Percentiles rank a stretch among this genome's conserved stretches.
These are phyloP conservation scores for Penstemon davidsonii DNA, from an alignment of 257 asterid species.

Conservation along the genomic window DNA sequence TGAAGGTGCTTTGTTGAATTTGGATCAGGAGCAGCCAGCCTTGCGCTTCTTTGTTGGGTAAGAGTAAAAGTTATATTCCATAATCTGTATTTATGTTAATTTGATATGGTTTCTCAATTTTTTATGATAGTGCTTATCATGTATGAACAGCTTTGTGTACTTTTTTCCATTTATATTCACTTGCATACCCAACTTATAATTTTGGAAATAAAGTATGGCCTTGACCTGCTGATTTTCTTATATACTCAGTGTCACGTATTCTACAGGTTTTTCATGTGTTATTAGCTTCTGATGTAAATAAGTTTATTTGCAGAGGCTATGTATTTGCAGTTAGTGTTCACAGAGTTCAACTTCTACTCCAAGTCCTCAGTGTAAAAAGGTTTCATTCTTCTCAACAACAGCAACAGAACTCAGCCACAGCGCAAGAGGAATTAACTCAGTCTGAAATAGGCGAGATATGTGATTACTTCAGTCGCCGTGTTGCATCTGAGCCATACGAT, in stretches of 20 bases:
- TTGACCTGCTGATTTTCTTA: not conserved
- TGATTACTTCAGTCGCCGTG: slow-evolving; percentile 97
- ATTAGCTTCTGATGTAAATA: slow-evolving; percentile 26
- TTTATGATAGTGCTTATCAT: no score
- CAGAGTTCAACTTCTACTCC: slow-evolving; percentile 98
- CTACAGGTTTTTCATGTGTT: slow-evolving; percentile 23
- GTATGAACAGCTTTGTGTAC: not conserved
- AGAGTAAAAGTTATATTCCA: slow-evolving; percentile 26
- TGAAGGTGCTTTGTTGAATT: slow-evolving; percentile 91
- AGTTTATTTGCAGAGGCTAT: slow-evolving; percentile 67
- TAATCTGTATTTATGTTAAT: not conserved
- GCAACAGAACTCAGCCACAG: slow-evolving; percentile 73
- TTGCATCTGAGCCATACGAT: slow-evolving; percentile 99
- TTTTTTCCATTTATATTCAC: not conserved
- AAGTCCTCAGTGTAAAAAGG: slow-evolving; percentile 91
- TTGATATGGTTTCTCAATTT: no score
- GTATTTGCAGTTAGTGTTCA: slow-evolving; percentile 99
- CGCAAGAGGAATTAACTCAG: slow-evolving; percentile 88
- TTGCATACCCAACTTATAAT: no score
- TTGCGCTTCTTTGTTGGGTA: slow-evolving; percentile 99
- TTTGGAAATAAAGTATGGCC: not conserved
- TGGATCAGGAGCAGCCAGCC: slow-evolving; percentile 99
- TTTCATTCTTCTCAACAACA: slow-evolving; percentile 93
- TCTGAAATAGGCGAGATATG: slow-evolving; percentile 96
- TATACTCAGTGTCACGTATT: not conserved